Base-by-base conservation (phyloP, 2,329 filamentous ascomycete species). In the Bretziella fagacearum region DNA sequence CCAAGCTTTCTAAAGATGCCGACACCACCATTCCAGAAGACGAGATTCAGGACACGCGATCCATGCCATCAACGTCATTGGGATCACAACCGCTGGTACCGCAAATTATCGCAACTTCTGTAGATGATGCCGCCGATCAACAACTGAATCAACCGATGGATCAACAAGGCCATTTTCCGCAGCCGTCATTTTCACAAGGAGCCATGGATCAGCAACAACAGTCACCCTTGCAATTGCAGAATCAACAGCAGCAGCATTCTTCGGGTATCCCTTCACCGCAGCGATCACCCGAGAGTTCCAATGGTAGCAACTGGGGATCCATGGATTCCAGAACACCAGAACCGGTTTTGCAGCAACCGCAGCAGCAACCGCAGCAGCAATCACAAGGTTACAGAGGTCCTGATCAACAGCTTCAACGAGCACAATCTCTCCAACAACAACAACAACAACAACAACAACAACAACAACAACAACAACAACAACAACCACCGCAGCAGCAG, bases 51-150 rank as follows among this genome's bases (percentile, higher is more conserved):
- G 46, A 48, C 25, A 20, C 41, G 4, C 33, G 26, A 13, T 26
- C 47, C 33, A 10, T 25, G 11, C 33, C 23, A 6, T 47, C 20
- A 49, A 55, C 36, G 49, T 55, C 23, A 48, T 25, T 48, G 13
- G 43, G 47, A 10, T 42, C 52, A 7, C 37, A 29, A n/a, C 18
- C 64, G 5, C 33, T 64, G 2, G 65, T 78, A 15, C 74, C 76
- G 13, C 67, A 74, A 39, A 77, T 80, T 33, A 64, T 79, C 49
- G 82, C 87, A 58, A 80, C 80, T 1, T 73, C 75, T 11, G 64
- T 73, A 2, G 54, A 59, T 6, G 48, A 42, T 48, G 61, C 51
- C 41, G 23, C 6, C 32, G 44, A 30, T 36, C 30, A 48, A 13
- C 20, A 42, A n/a, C n/a, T n/a, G n/a, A n/a, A n/a, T n/a, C n/a